Evolutionary conservation across 495 filamentous ascomycete genomes (phyloP), one percentile per base, ranked within the genome.

Genomic region (Hypoxylon lienhwacheense): DNA sequence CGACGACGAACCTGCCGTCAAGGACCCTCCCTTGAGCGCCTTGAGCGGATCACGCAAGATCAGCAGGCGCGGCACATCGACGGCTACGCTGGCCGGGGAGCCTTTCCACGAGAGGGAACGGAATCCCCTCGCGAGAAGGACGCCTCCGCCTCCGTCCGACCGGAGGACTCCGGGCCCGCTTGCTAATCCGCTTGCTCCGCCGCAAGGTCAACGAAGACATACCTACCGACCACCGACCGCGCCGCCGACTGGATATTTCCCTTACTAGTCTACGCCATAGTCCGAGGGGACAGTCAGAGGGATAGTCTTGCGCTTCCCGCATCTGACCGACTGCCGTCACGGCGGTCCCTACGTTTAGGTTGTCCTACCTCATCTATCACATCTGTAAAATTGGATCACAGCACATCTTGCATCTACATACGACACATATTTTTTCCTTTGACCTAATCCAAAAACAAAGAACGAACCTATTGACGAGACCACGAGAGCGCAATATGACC

Each of bases 21-120:
- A 76, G 53, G 78, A 82, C 53, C 79, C 78, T 40, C 79, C 79
- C 5, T 65, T 82, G 42, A 78, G 75, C 59, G 77, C 78, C 42
- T 70, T 81, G 47, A 71, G 53, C 50, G 73, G 73, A 31, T 66
- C 70, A 22, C 70, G 72, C 42, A 77, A 73, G 41, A 59, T 56
- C 15, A 48, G 53, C 28, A 65, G 75, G 25, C 68, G 73, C 21
- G 62, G 55, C 24, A 59, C 63, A 17, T 59, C 63, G 17, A 61
- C 61, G 46, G 65, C 65, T 29, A 56, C 63, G 36, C 20, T 61
- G 25, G 58, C 58, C 15, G 51, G 51, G n/a, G 65, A 64, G 6
- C 48, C 59, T 8, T 55, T 59, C 28, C 63, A 66, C 11, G 65
- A 68, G 22, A 55, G 65, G 43, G 48, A 55, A 12, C 50, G 62